Conservation (phyloP, 495 filamentous ascomycete genomes). For the Filosporella fistucella region DNA sequence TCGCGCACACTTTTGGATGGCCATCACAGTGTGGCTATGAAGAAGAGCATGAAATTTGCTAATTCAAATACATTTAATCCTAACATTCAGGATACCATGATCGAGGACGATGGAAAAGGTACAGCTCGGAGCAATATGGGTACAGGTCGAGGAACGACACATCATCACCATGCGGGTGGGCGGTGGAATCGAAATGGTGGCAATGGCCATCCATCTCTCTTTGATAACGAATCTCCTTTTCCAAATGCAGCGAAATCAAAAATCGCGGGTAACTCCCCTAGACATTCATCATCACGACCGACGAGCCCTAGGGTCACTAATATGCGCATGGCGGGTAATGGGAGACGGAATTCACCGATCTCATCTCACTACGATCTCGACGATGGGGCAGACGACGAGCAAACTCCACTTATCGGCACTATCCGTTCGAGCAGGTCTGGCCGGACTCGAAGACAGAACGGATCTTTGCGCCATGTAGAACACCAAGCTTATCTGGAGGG, state of each 20-base stretch:
- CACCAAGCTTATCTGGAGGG: slow-evolving; percentile 59
- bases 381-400: slow-evolving; percentile 78
- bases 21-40: slow-evolving; percentile 65
- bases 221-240: slow-evolving; percentile 74
- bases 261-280: slow-evolving; percentile 32
- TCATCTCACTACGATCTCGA: slow-evolving; percentile 43
- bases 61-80: slow-evolving; percentile 57
- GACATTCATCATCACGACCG: slow-evolving; percentile 64
- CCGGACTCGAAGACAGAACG: slow-evolving; percentile 50
- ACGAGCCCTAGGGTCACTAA: slow-evolving; percentile 36
- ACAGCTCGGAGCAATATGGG: slow-evolving; percentile 53
- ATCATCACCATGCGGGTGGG: slow-evolving; percentile 66
- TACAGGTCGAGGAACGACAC: slow-evolving; percentile 58
- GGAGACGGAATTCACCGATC: slow-evolving; percentile 47
- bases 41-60: slow-evolving; percentile 97
- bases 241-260: slow-evolving; percentile 34
- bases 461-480: slow-evolving; percentile 70
- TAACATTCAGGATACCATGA: slow-evolving; percentile 57
- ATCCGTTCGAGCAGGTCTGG: slow-evolving; percentile 53
- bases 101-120: slow-evolving; percentile 60
- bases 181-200: slow-evolving; percentile 61
- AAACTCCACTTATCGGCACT: slow-evolving; percentile 66
- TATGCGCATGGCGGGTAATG: slow-evolving; percentile 27
- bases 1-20: slow-evolving; percentile 59
- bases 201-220: slow-evolving; percentile 65